A percentile compares a stretch with the other conserved stretches of the same genome.
Evolutionary conservation across 768 basidiomycete species (phyloP).

Genomic region (Pulveroboletus ravenelii): DNA sequence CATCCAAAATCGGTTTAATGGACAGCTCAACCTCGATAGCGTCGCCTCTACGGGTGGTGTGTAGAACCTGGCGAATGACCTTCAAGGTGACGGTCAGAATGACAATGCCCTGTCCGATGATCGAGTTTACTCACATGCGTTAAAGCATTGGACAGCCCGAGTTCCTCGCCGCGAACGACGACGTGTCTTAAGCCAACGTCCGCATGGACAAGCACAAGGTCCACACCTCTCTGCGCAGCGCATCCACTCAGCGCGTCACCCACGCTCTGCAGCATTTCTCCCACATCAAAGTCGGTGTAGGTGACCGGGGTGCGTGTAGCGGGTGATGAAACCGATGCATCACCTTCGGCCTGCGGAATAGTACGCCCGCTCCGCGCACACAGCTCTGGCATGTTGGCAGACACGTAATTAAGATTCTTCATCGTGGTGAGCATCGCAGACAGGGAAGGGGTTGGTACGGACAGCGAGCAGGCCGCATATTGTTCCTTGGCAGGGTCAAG

Average conservation of each 20-base stretch:
- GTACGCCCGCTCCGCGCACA: conserved; percentile 17
- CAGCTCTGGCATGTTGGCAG: conserved; percentile 66
- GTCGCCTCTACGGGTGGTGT: conserved; percentile 65
- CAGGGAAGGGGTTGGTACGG: conserved; percentile 83
- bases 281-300: conserved; percentile 80
- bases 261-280: conserved; percentile 83
- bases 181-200: conserved; percentile 87
- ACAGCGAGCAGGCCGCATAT: conserved; percentile 82
- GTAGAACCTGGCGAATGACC: conserved; percentile 82
- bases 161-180: conserved; percentile 80
- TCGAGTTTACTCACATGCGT: conserved; percentile 64
- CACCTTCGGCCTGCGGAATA: conserved; percentile 14
- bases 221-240: conserved; percentile 80
- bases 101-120: not conserved
- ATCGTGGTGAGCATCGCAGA: conserved; percentile 86
- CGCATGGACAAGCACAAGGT: conserved; percentile 86
- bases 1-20: conserved; percentile 36
- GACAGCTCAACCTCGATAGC: conserved; percentile 82
- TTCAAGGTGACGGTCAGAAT: conserved; percentile 32
- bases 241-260: conserved; percentile 84
- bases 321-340: conserved; percentile 17
- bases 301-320: conserved; percentile 13
- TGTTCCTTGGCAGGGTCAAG: conserved; percentile 93
- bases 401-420: conserved; percentile 92
- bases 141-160: conserved; percentile 73